A percentile compares a stretch with the other conserved stretches of the same genome.
phyloP scores from a whole-genome alignment of 164 flowering plant species.

The Berberis vulgaris region DNA sequence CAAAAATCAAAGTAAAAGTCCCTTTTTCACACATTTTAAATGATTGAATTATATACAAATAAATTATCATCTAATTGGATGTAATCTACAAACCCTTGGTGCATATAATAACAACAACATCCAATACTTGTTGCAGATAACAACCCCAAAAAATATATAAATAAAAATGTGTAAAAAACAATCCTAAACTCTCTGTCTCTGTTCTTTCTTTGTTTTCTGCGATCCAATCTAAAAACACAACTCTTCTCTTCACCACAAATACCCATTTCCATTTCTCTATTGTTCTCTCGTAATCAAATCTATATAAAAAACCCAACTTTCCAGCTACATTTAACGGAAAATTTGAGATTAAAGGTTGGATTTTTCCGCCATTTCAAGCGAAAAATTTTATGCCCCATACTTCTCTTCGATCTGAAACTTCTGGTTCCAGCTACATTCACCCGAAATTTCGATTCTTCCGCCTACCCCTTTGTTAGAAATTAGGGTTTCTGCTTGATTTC shows the following conservation, averaged over 20 bases:
- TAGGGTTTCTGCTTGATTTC: neutral
- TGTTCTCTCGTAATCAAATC: neutral
- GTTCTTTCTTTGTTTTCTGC: neutral
- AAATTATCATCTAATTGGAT: no score
- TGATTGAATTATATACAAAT: no score
- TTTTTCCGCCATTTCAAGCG: slow-evolving; percentile 1
- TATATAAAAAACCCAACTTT: neutral
- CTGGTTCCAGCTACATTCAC: slow-evolving; percentile 15
- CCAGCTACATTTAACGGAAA: slow-evolving; percentile 9
- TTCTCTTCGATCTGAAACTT: slow-evolving; percentile 8
- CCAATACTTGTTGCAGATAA: no score
- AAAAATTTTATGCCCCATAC: neutral
- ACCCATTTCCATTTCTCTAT: neutral
- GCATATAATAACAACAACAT: no score
- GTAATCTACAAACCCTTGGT: no score
- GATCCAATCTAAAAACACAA: neutral
- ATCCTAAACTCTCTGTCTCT: neutral
- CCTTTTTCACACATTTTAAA: no score
- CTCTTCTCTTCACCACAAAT: neutral
- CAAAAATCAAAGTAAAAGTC: no score
- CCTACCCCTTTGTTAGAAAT: no score
- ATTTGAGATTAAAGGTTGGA: slow-evolving; percentile 7
- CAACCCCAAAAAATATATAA: no score
- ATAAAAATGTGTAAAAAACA: no score
- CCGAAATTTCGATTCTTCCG: neutral